A percentile compares a stretch with the other conserved stretches of the same genome.
Conservation (phyloP, 2,329 filamentous ascomycete genomes). For the Geoglossum cookeanum region DNA sequence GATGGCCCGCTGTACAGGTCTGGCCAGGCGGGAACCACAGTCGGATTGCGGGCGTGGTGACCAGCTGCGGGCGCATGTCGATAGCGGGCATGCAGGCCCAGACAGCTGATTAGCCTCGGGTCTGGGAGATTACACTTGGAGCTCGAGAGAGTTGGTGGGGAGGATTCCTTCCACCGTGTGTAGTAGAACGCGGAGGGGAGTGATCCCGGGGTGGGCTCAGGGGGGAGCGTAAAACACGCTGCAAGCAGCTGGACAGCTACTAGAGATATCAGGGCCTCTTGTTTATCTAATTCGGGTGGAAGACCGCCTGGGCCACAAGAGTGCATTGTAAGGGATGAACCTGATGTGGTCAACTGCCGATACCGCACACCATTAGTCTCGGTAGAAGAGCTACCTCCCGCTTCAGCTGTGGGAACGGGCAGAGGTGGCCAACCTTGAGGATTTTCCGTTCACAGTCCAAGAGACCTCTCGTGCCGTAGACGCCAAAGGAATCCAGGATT, state of each 20-base stretch:
- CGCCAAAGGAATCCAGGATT: not conserved
- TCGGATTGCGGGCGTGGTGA: slow-evolving; percentile 6
- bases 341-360: not conserved
- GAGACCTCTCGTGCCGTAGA: not conserved
- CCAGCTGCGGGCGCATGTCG: slow-evolving; percentile 6
- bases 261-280: not conserved
- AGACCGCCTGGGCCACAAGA: not conserved
- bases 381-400: not conserved
- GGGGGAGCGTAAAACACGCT: slow-evolving; percentile 3
- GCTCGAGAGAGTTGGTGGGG: not conserved
- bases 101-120: slow-evolving; percentile 4
- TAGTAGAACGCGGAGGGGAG: slow-evolving; percentile 2
- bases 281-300: not conserved
- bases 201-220: not conserved
- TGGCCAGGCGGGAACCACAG: slow-evolving; percentile 2
- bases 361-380: not conserved
- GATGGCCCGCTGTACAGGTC: not conserved
- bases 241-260: slow-evolving; percentile 6
- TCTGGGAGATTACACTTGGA: not conserved
- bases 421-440: not conserved
- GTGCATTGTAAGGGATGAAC: not conserved
- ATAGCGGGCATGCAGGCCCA: slow-evolving; percentile 5
- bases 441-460: not conserved
- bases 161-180: not conserved
- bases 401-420: not conserved